Base-by-base conservation (phyloP, 768 basidiomycete genomes). In the Boletus reticulatus region DNA sequence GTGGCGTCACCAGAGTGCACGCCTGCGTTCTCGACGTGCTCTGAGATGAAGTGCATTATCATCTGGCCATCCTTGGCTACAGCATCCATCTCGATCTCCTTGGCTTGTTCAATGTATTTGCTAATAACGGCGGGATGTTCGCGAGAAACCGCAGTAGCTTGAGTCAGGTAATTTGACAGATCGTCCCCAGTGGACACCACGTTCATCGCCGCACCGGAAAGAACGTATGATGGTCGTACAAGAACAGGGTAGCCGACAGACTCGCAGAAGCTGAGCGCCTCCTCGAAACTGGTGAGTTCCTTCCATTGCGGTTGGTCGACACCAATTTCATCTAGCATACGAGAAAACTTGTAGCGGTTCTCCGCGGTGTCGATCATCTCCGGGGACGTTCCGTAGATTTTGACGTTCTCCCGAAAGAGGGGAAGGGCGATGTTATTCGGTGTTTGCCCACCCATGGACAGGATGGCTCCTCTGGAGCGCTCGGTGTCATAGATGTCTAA, bases 41-140 rank as follows among this genome's bases (percentile, higher is more conserved):
- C 97, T 13, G 96, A 98, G 71, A 98, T 94, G 73, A 94, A 98
- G 73, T 99, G 97, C 96, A 99, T 98, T 72, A 98, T 81, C 84
- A 99, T 88, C 78, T 97, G 92, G 20, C 96, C 96, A 67, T 93
- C 92, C 74, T 91, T 91, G 34, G 97, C 97, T 38, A 99, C 85
- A 20, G 97, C 97, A 67, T 99, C 97, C 94, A 99, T 98, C 79
- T 99, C 97, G 62, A 99, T 99, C 76, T 99, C 97, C 80, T 99
- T 98, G 31, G 97, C 97, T 71, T 97, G 92, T 72, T 98, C 96
- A 71, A 99, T 97, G 76, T 97, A 99, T 74, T 99, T 99, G 60
- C 92, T 90, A 73, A 98, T 98, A 64, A 99, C 96, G 59, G 98
- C 95, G 2, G 96, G 96, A 66, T 97, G 92, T 34, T 95, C 93